Percentiles rank a stretch among this genome's conserved stretches.
Conservation (phyloP, 2,329 filamentous ascomycete species). For the Cercospora sp. region DNA sequence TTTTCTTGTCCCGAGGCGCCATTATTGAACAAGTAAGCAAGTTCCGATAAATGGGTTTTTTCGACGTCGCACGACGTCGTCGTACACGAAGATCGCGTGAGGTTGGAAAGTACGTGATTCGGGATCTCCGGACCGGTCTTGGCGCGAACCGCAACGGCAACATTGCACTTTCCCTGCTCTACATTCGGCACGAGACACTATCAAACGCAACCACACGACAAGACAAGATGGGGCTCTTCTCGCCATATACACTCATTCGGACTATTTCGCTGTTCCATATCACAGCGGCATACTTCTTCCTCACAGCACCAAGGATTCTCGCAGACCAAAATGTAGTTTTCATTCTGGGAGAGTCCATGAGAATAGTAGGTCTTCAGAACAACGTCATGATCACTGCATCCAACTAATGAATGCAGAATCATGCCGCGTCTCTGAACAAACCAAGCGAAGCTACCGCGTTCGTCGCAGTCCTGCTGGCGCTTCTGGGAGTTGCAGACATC, state of each 20-base stretch:
- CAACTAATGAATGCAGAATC: slow-evolving; percentile 51
- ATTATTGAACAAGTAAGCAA: too few relatives aligned
- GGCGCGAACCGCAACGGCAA: neutral
- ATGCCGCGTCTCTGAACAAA: slow-evolving; percentile 66
- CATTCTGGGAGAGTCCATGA: slow-evolving; percentile 79
- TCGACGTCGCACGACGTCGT: neutral
- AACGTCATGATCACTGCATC: neutral
- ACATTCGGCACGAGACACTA: neutral
- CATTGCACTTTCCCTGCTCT: neutral
- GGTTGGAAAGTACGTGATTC: neutral
- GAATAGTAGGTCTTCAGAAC: slow-evolving; percentile 61
- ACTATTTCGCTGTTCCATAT: slow-evolving; percentile 82
- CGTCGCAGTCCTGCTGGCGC: slow-evolving; percentile 68
- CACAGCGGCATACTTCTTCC: slow-evolving; percentile 79
- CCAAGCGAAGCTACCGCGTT: slow-evolving; percentile 68
- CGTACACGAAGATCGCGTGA: neutral
- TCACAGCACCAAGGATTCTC: slow-evolving; percentile 69
- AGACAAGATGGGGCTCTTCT: slow-evolving; percentile 73
- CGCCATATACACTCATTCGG: slow-evolving; percentile 76
- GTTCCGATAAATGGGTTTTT: neutral
- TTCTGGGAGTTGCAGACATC: slow-evolving; percentile 55
- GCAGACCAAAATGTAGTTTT: slow-evolving; percentile 79
- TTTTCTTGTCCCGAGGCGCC: slow-evolving; percentile 1
- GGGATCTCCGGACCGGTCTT: slow-evolving; percentile 2
- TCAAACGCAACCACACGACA: neutral